Percentiles rank a stretch among this genome's conserved stretches.
phyloP scores from a whole-genome alignment of 2,329 filamentous ascomycete genomes.

The Colletotrichum costaricense region DNA sequence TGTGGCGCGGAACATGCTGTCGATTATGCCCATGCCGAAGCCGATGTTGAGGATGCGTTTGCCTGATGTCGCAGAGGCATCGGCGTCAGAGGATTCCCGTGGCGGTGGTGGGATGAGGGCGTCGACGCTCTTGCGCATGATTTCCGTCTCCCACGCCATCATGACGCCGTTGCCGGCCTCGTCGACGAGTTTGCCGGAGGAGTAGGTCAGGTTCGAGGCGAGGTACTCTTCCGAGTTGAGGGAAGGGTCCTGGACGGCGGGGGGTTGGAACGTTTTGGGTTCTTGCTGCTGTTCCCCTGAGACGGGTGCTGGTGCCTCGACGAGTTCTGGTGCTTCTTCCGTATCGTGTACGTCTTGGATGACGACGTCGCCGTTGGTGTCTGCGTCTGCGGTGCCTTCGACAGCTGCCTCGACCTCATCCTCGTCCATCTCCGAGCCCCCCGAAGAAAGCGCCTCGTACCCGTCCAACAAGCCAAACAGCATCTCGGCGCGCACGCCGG shows the following conservation, averaged over 20 bases:
- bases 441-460: conserved; percentile 78
- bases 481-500: conserved; percentile 90
- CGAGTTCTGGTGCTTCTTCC: conserved; percentile 41
- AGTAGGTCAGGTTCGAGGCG: conserved; percentile 73
- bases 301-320: conserved; percentile 34
- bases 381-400: conserved; percentile 43
- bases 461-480: conserved; percentile 84
- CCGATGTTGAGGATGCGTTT: conserved; percentile 86
- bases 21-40: conserved; percentile 92
- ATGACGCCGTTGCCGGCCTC: conserved; percentile 85
- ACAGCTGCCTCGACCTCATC: conserved; percentile 58
- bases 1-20: conserved; percentile 78
- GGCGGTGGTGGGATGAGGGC: conserved; percentile 60
- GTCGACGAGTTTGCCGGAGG: conserved; percentile 76
- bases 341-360: conserved; percentile 40
- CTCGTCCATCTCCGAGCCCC: conserved; percentile 54
- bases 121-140: conserved; percentile 83
- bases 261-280: conserved; percentile 47
- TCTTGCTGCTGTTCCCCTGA: conserved; percentile 36
- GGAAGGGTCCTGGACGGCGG: conserved; percentile 51
- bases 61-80: conserved; percentile 40
- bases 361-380: too few relatives aligned
- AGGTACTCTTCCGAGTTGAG: conserved; percentile 78
- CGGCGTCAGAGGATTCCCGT: not conserved
- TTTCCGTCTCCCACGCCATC: conserved; percentile 92